Evolutionary conservation across 768 basidiomycete genomes (phyloP), one percentile per base, ranked within the genome.

Genomic region (Rhizopogon sp.): DNA sequence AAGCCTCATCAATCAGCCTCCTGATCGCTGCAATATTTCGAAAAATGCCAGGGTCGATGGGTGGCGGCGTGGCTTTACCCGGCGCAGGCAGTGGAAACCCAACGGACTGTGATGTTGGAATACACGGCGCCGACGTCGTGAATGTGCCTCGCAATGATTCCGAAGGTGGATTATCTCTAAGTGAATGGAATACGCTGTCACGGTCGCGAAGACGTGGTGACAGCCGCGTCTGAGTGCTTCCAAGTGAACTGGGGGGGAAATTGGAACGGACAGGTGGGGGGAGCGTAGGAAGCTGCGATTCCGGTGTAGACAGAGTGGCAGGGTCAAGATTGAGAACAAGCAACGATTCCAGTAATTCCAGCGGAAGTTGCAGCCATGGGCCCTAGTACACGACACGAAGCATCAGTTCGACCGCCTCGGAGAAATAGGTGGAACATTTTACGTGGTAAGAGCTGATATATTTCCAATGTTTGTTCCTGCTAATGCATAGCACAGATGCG

Each of bases 361-460:
- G 72, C 3, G 92, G 91, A 22, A 95, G 82, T 67, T 93, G 90
- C 16, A 94, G 81, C 93, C 93, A 95, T 8, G 90, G 91, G 13
- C 93, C 93, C 92, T 95, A 65, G 7, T 25, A 37, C 43, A 47
- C 6, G 35, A 43, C 11, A 16, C 28, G n/a, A 14, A n/a, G 22
- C 42, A 53, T 57, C 25, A 46, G 51, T 22, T 52, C 20, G 11
- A 22, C 31, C 3, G 39, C 43, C 31, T 33, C 4, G 44, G 29
- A 28, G 35, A 28, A 49, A 55, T 8, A 25, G 6, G 37, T 53
- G 54, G 22, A 42, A 56, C 60, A 83, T 86, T 86, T 56, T 73
- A 91, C 90, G 68, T 92, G 90, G 68, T 90, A 93, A 22, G 91
- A 91, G 71, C 88, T 91, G 72, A 94, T 93, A 64, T 93, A 93